Percentiles rank a stretch among this genome's conserved stretches.
Conservation (phyloP, 2,329 filamentous ascomycete species). For the Ustulina deusta region DNA sequence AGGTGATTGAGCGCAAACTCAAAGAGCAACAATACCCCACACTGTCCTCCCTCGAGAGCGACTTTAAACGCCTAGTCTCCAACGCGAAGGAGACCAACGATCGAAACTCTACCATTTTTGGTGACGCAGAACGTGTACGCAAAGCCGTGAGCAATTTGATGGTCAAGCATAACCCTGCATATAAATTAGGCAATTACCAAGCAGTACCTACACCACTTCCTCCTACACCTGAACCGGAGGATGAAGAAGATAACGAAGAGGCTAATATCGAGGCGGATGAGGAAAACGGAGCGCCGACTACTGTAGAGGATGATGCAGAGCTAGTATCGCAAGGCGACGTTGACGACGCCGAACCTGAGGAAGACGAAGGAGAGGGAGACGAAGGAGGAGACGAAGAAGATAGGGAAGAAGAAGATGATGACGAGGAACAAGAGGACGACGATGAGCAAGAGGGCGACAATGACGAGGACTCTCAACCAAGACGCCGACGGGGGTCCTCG, state of each 20-base stretch:
- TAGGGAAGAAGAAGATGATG: slow-evolving; percentile 48
- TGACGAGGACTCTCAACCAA: slow-evolving; percentile 42
- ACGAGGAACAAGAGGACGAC: slow-evolving; percentile 39
- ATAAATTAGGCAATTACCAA: slow-evolving; percentile 74
- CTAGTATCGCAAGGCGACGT: slow-evolving; percentile 44
- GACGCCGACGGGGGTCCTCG: slow-evolving; percentile 40
- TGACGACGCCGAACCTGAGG: slow-evolving; percentile 46
- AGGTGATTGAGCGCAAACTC: slow-evolving; percentile 81
- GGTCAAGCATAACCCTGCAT: slow-evolving; percentile 87
- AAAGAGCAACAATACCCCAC: slow-evolving; percentile 74
- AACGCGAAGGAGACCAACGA: slow-evolving; percentile 89
- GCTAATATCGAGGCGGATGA: slow-evolving; percentile 39
- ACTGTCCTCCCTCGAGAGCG: slow-evolving; percentile 82
- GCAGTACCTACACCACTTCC: slow-evolving; percentile 80
- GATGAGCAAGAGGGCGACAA: slow-evolving; percentile 46
- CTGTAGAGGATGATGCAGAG: slow-evolving; percentile 44
- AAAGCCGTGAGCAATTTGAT: slow-evolving; percentile 91
- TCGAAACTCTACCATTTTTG: slow-evolving; percentile 77
- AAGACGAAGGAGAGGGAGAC: slow-evolving; percentile 13
- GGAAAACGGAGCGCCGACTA: slow-evolving; percentile 38
- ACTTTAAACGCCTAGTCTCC: slow-evolving; percentile 86
- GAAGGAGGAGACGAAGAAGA: slow-evolving; percentile 51
- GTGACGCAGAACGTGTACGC: slow-evolving; percentile 86
- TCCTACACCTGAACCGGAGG: slow-evolving; percentile 56
- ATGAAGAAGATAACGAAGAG: slow-evolving; percentile 49